phyloP scores from a whole-genome alignment of 208 protist species.

The Trypanosoma rangeli region DNA sequence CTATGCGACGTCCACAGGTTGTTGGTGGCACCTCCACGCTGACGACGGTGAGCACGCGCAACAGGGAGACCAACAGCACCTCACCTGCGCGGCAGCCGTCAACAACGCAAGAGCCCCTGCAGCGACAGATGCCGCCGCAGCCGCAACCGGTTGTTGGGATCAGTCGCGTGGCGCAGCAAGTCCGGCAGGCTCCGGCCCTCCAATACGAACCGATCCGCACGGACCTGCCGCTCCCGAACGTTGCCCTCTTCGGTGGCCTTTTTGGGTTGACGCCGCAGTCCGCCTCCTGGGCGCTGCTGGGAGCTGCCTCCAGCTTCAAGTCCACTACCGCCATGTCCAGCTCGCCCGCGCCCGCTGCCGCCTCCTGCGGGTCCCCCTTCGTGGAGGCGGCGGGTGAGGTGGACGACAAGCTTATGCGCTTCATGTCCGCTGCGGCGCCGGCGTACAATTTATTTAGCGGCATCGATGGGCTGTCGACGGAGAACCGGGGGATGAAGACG shows the following conservation, averaged over 20 bases:
- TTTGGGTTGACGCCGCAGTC: constrained; percentile 36
- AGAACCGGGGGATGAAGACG: constrained; percentile 32
- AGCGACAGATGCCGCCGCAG: constrained; percentile 1
- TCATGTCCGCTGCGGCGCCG: constrained; percentile 7
- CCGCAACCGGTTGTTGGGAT: constrained; percentile 36
- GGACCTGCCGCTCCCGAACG: constrained; percentile 42
- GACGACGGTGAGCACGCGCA: background rate
- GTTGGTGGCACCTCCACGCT: constrained; percentile 4
- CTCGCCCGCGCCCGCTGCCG: background rate
- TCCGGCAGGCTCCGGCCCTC: constrained; percentile 1
- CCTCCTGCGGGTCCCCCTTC: background rate
- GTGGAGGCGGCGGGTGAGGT: background rate
- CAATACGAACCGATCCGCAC: constrained; percentile 46
- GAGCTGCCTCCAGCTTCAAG: constrained; percentile 27
- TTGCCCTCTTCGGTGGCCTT: constrained; percentile 45
- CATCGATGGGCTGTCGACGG: constrained; percentile 28
- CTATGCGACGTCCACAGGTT: constrained; percentile 5
- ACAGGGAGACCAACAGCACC: background rate
- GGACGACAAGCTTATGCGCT: constrained; percentile 34
- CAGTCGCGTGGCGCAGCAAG: constrained; percentile 30
- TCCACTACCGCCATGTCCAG: background rate
- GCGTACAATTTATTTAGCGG: constrained; percentile 31
- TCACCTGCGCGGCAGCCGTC: background rate
- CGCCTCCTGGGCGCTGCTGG: constrained; percentile 33
- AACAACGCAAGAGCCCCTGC: constrained; percentile 5